Conservation (phyloP, 2,329 filamentous ascomycete species). For the Cadophora sp. region DNA sequence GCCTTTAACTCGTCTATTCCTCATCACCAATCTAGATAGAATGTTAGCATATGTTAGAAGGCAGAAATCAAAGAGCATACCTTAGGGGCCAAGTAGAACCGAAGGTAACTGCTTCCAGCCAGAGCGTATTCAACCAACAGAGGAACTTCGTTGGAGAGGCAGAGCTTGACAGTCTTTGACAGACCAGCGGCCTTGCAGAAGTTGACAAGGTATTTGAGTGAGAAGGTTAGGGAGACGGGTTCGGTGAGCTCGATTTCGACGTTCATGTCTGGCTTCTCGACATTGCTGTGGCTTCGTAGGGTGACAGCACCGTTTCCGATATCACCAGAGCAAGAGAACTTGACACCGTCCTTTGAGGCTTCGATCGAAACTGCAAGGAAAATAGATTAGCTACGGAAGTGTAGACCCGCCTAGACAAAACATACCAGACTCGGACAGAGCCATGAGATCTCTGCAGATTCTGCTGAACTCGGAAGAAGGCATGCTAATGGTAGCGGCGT, state of each 20-base stretch:
- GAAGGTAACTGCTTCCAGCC: conserved; percentile 82
- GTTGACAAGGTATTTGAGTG: conserved; percentile 98
- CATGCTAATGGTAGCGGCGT: conserved; percentile 89
- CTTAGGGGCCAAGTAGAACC: conserved; percentile 99
- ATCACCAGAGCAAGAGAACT: conserved; percentile 91
- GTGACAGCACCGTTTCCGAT: conserved; percentile 96
- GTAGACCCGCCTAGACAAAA: background rate
- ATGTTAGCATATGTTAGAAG: conserved; percentile 30
- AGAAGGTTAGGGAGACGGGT: conserved; percentile 94
- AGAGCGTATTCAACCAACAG: conserved; percentile 92
- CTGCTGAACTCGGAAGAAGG: conserved; percentile 89
- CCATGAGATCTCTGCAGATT: conserved; percentile 90
- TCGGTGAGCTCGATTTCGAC: conserved; percentile 91
- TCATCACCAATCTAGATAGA: conserved; percentile 70
- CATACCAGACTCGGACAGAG: conserved; percentile 94
- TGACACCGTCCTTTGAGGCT: conserved; percentile 95
- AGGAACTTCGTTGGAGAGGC: conserved; percentile 94
- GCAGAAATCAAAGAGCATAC: conserved; percentile 52
- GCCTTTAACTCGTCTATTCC: conserved; percentile 52
- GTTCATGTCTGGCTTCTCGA: conserved; percentile 87
- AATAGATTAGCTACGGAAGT: conserved; percentile 19
- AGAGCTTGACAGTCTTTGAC: conserved; percentile 84
- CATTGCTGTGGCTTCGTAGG: conserved; percentile 83
- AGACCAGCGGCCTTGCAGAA: conserved; percentile 97
- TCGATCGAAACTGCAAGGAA: conserved; percentile 81